A percentile compares a stretch with the other conserved stretches of the same genome.
Conservation (phyloP, 768 basidiomycete genomes). For the Suillus lakei region DNA sequence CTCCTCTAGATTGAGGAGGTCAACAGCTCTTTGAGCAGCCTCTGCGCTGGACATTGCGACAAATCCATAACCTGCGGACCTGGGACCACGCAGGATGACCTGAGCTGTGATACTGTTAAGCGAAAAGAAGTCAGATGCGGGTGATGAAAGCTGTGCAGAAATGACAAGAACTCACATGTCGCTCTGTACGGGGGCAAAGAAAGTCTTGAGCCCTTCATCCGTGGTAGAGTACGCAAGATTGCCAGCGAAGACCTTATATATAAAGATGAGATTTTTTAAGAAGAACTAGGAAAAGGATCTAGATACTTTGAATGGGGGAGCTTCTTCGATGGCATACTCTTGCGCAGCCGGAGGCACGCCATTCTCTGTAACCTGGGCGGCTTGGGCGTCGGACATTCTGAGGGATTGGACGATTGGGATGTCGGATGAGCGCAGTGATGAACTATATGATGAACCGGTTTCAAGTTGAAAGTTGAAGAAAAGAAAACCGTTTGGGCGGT, state of each 20-base stretch:
- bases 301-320: constrained; percentile 78
- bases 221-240: constrained; percentile 95
- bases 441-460: constrained; percentile 80
- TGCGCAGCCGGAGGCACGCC: constrained; percentile 84
- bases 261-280: constrained; percentile 21
- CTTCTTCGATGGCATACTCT: constrained; percentile 68
- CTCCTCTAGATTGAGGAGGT: constrained; percentile 84
- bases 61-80: constrained; percentile 93
- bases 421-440: constrained; percentile 56
- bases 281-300: constrained; percentile 14
- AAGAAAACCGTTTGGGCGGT: constrained; percentile 39
- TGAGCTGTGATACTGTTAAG: constrained; percentile 72
- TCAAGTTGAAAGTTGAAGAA: constrained; percentile 80
- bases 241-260: constrained; percentile 75
- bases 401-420: constrained; percentile 59
- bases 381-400: constrained; percentile 91
- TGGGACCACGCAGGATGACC: constrained; percentile 83
- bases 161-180: constrained; percentile 74
- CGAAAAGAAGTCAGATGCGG: constrained; percentile 18
- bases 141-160: not conserved
- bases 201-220: constrained; percentile 93
- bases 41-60: constrained; percentile 81
- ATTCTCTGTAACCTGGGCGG: constrained; percentile 81
- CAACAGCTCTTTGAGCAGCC: constrained; percentile 87
- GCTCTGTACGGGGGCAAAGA: constrained; percentile 86